Conservation (phyloP, 202 grass and related monocot genomes). For the Musa balbisiana region DNA sequence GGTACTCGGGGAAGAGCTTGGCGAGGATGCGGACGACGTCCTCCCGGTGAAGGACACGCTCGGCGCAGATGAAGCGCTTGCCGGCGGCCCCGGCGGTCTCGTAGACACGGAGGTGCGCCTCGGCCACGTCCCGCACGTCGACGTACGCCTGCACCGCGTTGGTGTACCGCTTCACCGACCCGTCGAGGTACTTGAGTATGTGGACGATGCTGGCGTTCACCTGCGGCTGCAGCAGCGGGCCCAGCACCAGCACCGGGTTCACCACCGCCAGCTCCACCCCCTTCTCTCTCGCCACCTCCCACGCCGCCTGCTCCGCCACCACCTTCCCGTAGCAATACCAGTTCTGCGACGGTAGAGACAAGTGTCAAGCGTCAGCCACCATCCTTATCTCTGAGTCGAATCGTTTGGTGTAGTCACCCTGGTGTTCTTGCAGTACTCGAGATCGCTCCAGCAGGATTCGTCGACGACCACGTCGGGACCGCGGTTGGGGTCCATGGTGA, state of each 20-base stretch:
- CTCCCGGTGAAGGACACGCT: slow-evolving; percentile 78
- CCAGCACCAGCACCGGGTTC: slow-evolving; percentile 86
- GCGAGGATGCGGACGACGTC: slow-evolving; percentile 75
- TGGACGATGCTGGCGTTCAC: slow-evolving; percentile 83
- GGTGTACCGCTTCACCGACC: slow-evolving; percentile 58
- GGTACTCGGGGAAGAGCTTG: slow-evolving; percentile 87
- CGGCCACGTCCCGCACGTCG: slow-evolving; percentile 87
- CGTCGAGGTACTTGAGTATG: slow-evolving; percentile 84
- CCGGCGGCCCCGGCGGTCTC: slow-evolving; percentile 49
- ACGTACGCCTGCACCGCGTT: slow-evolving; percentile 95
- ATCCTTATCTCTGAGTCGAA: not conserved
- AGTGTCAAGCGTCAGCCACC: not conserved
- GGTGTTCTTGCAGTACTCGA: slow-evolving; percentile 91
- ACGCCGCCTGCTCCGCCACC: slow-evolving; percentile 76
- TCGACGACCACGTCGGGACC: slow-evolving; percentile 73
- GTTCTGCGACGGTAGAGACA: slow-evolving; percentile 36
- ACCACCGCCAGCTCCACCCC: slow-evolving; percentile 82
- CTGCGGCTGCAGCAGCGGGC: slow-evolving; percentile 74
- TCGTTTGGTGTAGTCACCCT: slow-evolving; percentile 33
- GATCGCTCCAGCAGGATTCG: slow-evolving; percentile 92
- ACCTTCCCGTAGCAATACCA: slow-evolving; percentile 99
- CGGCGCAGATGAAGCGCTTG: slow-evolving; percentile 58
- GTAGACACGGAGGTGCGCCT: slow-evolving; percentile 60
- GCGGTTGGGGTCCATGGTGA: slow-evolving; percentile 81
- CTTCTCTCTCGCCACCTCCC: slow-evolving; percentile 43